Evolutionary conservation across 169 alveolate genomes (phyloP).

Genomic region (Theileria sp.): DNA sequence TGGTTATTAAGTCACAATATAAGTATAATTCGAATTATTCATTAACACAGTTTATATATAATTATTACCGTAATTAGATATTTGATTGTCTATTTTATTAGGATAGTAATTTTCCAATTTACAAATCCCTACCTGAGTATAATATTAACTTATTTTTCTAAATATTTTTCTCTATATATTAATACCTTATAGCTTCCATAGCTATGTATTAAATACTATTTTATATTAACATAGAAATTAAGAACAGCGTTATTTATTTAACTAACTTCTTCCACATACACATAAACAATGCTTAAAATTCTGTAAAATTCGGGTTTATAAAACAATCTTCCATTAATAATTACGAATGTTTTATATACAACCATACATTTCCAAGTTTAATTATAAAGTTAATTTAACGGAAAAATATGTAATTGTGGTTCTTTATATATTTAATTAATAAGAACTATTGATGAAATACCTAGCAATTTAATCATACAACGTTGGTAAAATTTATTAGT

Average conservation of each 20-base stretch:
- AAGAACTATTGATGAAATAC: neutral
- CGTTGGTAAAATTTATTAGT: neutral
- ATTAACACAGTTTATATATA: constrained; percentile 1
- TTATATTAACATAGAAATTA: neutral
- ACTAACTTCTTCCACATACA: neutral
- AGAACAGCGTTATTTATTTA: neutral
- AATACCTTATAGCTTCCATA: neutral
- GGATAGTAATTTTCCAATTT: no score
- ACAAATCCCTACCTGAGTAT: neutral
- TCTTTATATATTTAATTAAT: neutral
- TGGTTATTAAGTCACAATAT: constrained; percentile 7
- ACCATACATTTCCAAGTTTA: neutral
- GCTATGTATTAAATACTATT: neutral
- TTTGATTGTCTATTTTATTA: constrained; percentile 3
- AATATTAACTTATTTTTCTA: neutral
- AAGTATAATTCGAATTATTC: neutral
- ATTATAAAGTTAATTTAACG: no score
- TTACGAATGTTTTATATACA: no score
- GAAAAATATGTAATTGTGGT: no score
- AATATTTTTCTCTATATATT: no score
- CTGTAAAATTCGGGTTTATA: neutral
- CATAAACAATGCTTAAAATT: neutral
- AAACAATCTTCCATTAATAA: neutral
- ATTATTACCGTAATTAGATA: neutral
- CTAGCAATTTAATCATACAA: neutral